Conservation (phyloP, 2,329 filamentous ascomycete species). For the Chaetothyriales sp. region DNA sequence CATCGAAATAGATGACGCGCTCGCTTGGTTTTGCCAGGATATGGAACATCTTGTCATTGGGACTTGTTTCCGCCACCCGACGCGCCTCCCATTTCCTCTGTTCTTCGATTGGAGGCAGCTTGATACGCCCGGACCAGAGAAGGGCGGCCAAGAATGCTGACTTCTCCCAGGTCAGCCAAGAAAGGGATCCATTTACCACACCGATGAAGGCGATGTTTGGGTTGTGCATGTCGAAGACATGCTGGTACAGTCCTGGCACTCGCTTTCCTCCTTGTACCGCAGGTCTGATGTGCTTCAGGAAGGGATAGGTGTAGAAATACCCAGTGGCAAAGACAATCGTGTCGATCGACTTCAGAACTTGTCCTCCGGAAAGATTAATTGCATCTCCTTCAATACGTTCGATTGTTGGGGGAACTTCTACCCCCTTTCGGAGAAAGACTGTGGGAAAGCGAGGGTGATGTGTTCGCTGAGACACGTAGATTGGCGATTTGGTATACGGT, state of each 20-base stretch:
- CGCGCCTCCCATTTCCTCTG: not conserved
- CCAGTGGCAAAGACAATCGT: not conserved
- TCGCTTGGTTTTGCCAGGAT: conserved; percentile 7
- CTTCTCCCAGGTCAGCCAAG: conserved; percentile 1
- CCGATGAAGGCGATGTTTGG: conserved; percentile 1
- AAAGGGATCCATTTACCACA: not conserved
- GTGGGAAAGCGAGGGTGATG: not conserved
- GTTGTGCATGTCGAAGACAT: conserved; percentile 1
- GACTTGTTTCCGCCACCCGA: not conserved
- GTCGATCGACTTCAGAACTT: not conserved
- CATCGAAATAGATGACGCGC: conserved; percentile 18
- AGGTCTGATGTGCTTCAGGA: not conserved
- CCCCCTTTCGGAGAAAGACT: not conserved
- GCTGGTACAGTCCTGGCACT: not conserved
- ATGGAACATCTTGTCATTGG: not conserved
- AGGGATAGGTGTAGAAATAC: not conserved
- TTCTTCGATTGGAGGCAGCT: not conserved
- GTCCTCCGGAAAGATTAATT: not conserved
- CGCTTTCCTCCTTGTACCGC: not conserved
- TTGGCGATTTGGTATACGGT: not conserved
- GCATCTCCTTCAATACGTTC: not conserved
- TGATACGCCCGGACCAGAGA: not conserved
- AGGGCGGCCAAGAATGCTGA: not conserved
- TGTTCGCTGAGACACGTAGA: conserved; percentile 1
- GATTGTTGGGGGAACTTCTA: not conserved